Conservation (phyloP, 495 filamentous ascomycete species). For the Tuber calosporum region DNA sequence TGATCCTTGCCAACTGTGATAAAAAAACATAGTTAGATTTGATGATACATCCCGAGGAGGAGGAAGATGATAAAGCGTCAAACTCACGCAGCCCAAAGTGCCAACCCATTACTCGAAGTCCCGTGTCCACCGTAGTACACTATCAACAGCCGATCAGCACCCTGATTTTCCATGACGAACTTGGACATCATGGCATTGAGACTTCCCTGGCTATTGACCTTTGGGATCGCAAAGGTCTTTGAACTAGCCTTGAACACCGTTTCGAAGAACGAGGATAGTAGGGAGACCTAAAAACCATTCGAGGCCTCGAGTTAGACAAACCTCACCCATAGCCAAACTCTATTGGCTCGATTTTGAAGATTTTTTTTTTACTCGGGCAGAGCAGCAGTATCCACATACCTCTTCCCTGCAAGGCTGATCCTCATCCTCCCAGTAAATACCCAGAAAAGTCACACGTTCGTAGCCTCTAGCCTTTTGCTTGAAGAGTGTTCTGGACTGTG, state of each 20-base stretch:
- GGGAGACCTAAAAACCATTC: not conserved
- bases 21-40: not conserved
- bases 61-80: not conserved
- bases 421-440: not conserved
- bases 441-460: not conserved
- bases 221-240: not conserved
- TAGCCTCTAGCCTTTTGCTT: not conserved
- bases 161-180: conserved; percentile 1
- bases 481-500: not conserved
- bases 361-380: no score
- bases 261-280: not conserved
- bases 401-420: not conserved
- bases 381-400: no score
- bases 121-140: not conserved
- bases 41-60: not conserved
- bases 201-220: not conserved
- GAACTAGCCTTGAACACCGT: not conserved
- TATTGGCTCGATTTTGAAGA: not conserved
- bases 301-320: not conserved
- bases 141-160: not conserved
- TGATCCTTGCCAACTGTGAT: not conserved
- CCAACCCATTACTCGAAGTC: not conserved
- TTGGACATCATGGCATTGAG: conserved; percentile 2
- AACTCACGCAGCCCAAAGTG: not conserved
- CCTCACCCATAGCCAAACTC: not conserved